Percentiles rank a stretch among this genome's conserved stretches.
phyloP scores from a whole-genome alignment of 345 rosid species.

The Draba incana region DNA sequence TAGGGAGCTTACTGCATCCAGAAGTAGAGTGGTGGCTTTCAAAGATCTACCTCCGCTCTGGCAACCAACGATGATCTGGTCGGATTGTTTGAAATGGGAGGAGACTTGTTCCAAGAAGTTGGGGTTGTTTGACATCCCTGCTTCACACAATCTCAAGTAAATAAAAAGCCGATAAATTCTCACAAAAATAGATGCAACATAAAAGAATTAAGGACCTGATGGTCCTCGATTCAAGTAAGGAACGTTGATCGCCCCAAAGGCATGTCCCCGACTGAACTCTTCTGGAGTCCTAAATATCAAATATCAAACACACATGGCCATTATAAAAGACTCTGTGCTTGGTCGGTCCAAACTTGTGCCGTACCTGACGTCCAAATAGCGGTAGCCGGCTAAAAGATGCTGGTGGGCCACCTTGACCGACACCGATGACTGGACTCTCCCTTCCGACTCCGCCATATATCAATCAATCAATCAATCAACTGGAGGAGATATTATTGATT shows the following conservation, averaged over 20 bases:
- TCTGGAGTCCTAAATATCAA: slow-evolving; percentile 54
- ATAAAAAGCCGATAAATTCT: no score
- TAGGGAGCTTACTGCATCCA: slow-evolving; percentile 57
- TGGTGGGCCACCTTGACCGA: slow-evolving; percentile 83
- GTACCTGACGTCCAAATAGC: slow-evolving; percentile 70
- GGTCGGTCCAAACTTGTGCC: background rate
- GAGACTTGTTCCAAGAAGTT: slow-evolving; percentile 65
- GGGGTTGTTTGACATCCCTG: slow-evolving; percentile 74
- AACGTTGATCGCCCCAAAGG: slow-evolving; percentile 69
- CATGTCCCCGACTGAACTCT: slow-evolving; percentile 82
- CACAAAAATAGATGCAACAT: background rate
- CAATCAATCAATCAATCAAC: no score
- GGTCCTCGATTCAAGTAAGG: slow-evolving; percentile 74
- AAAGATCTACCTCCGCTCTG: slow-evolving; percentile 71
- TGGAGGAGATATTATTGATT: no score
- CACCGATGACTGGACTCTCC: slow-evolving; percentile 68
- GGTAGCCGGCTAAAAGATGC: slow-evolving; percentile 84
- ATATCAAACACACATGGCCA: background rate
- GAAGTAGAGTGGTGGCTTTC: slow-evolving; percentile 72
- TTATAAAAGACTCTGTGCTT: background rate
- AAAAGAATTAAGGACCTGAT: slow-evolving; percentile 50
- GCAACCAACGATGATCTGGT: slow-evolving; percentile 81
- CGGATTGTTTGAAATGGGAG: slow-evolving; percentile 52
- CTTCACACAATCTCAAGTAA: background rate
- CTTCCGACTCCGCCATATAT: slow-evolving; percentile 37